These are phyloP conservation scores for Coemansia sp. DNA, from an alignment of 192 early-diverging fungal species.

Conservation along the genomic window DNA sequence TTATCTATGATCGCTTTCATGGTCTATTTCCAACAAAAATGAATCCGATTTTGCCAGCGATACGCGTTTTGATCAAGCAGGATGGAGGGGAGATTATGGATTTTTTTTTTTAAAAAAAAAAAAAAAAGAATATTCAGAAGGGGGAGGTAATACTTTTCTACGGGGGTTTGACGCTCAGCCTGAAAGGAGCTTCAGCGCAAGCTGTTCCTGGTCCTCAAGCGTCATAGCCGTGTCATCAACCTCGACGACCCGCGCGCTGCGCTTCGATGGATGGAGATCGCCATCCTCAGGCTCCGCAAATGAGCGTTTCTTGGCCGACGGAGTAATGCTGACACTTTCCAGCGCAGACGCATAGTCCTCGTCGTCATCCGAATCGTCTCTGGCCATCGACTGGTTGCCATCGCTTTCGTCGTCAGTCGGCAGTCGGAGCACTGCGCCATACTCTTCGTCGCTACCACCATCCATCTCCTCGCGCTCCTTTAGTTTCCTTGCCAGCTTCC, in stretches of 20 bases:
- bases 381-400: slow-evolving; percentile 5
- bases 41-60: too few species aligned
- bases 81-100: not conserved
- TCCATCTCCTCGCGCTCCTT: slow-evolving; percentile 59
- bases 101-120: not conserved
- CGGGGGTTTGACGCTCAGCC: not conserved
- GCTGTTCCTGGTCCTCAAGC: slow-evolving; percentile 53
- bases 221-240: slow-evolving; percentile 46
- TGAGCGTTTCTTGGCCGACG: not conserved
- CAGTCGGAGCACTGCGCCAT: slow-evolving; percentile 19
- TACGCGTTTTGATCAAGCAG: too few species aligned
- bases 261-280: slow-evolving; percentile 9
- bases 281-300: slow-evolving; percentile 16
- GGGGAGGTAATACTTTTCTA: too few species aligned
- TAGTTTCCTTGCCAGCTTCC: slow-evolving; percentile 69
- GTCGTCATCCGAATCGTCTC: slow-evolving; percentile 6
- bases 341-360: slow-evolving; percentile 30
- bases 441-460: slow-evolving; percentile 24
- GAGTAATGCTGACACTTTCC: slow-evolving; percentile 8
- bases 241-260: slow-evolving; percentile 32
- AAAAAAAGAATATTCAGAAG: not conserved
- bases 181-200: slow-evolving; percentile 51
- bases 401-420: slow-evolving; percentile 22
- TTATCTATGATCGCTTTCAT: not conserved
- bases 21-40: too few species aligned